phyloP scores from a whole-genome alignment of 495 filamentous ascomycete genomes.

The Bryoglossum gracile region DNA sequence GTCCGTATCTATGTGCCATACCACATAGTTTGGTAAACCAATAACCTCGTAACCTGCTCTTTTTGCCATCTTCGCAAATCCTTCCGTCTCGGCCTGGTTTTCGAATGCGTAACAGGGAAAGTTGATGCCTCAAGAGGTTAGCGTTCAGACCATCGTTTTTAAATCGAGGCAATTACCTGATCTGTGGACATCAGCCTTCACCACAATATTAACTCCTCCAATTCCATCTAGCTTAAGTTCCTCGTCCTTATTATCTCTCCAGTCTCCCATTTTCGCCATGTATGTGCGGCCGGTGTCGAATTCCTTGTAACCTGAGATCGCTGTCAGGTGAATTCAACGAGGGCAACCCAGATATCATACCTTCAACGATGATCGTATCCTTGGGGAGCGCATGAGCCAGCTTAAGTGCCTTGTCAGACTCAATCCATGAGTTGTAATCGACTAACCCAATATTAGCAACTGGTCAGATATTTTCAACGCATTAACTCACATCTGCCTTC shows the following conservation, averaged over 20 bases:
- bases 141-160: slow-evolving; percentile 3
- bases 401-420: slow-evolving; percentile 74
- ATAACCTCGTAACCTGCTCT: slow-evolving; percentile 87
- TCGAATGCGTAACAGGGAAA: slow-evolving; percentile 97
- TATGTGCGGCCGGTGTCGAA: slow-evolving; percentile 83
- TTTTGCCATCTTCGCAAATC: slow-evolving; percentile 98
- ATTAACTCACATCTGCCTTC: slow-evolving; percentile 79
- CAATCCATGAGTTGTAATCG: slow-evolving; percentile 99
- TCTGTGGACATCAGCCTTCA: slow-evolving; percentile 95
- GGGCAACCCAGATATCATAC: slow-evolving; percentile 31
- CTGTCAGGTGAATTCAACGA: slow-evolving; percentile 5
- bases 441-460: slow-evolving; percentile 44
- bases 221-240: slow-evolving; percentile 91
- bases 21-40: slow-evolving; percentile 93
- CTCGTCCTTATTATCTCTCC: slow-evolving; percentile 82
- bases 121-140: slow-evolving; percentile 67
- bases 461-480: background rate
- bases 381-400: slow-evolving; percentile 65
- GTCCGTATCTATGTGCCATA: slow-evolving; percentile 98
- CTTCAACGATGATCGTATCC: slow-evolving; percentile 81
- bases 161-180: slow-evolving; percentile 49
- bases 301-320: slow-evolving; percentile 70
- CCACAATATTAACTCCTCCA: slow-evolving; percentile 93
- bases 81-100: slow-evolving; percentile 98
- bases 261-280: slow-evolving; percentile 83